Conservation (phyloP, 306 rosid genomes). For the Lathyrus aphaca region DNA sequence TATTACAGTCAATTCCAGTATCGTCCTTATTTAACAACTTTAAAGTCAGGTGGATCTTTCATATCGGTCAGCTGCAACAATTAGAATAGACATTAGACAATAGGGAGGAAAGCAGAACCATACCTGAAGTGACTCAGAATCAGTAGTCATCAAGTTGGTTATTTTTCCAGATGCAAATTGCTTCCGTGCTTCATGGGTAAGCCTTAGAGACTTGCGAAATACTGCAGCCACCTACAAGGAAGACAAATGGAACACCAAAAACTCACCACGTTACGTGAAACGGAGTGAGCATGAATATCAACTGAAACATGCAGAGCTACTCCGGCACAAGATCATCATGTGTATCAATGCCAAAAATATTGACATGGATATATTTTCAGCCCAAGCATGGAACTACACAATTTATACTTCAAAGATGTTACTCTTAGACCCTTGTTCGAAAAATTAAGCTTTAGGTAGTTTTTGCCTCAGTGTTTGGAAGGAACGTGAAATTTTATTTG, state of each 20-base stretch:
- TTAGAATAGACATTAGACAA: constrained; percentile 21
- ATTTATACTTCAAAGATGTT: constrained; percentile 8
- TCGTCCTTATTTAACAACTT: constrained; percentile 15
- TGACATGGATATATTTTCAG: constrained; percentile 14
- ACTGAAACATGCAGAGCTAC: constrained; percentile 27
- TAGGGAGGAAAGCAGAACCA: constrained; percentile 25
- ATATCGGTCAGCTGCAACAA: constrained; percentile 21
- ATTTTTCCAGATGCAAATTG: constrained; percentile 92
- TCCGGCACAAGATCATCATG: constrained; percentile 3
- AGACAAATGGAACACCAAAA: constrained; percentile 25
- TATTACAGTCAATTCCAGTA: constrained; percentile 14
- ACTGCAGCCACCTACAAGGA: constrained; percentile 84
- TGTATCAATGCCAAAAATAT: constrained; percentile 8
- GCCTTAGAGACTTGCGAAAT: constrained; percentile 92
- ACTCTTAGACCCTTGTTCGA: constrained; percentile 5
- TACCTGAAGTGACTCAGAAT: constrained; percentile 93
- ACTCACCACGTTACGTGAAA: constrained; percentile 26
- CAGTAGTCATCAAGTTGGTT: constrained; percentile 97
- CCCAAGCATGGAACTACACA: constrained; percentile 27
- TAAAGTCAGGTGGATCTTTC: constrained; percentile 21
- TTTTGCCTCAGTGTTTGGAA: constrained; percentile 1
- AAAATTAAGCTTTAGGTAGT: constrained; percentile 18
- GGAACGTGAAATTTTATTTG: neutral
- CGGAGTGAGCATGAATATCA: constrained; percentile 30
- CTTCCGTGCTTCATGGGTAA: constrained; percentile 96